Evolutionary conservation across 2,329 filamentous ascomycete species (phyloP).

Genomic region (Ascocoryne sarcoides): DNA sequence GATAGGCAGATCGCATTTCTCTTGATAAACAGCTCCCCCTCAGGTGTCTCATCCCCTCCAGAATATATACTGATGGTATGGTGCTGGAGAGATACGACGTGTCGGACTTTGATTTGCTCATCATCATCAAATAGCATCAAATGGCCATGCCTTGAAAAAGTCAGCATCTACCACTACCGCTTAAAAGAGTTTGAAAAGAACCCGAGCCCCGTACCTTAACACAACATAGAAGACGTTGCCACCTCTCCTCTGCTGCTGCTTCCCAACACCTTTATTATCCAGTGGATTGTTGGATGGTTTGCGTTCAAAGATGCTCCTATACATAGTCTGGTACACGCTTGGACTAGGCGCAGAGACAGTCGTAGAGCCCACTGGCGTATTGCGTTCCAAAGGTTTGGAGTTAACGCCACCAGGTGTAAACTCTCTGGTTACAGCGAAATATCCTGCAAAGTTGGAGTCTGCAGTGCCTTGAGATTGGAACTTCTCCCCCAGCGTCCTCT

Average conservation of each 20-base stretch:
- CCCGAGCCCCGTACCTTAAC: constrained; percentile 70
- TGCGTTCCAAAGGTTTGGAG: constrained; percentile 81
- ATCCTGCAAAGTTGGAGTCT: constrained; percentile 75
- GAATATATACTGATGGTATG: constrained; percentile 80
- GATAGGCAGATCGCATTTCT: constrained; percentile 77
- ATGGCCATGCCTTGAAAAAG: constrained; percentile 86
- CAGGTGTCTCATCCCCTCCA: constrained; percentile 68
- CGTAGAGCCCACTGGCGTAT: constrained; percentile 66
- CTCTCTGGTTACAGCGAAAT: constrained; percentile 91
- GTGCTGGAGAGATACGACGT: constrained; percentile 87
- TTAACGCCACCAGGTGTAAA: constrained; percentile 88
- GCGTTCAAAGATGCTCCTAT: constrained; percentile 87
- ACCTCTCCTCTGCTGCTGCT: constrained; percentile 42
- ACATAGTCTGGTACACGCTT: constrained; percentile 98
- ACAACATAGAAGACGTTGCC: constrained; percentile 93
- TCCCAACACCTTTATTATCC: constrained; percentile 27
- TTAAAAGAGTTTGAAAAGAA: too few species aligned
- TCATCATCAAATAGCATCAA: constrained; percentile 96
- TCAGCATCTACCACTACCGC: too few species aligned
- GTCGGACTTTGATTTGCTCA: constrained; percentile 88
- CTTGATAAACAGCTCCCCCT: constrained; percentile 94
- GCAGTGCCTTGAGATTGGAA: constrained; percentile 49
- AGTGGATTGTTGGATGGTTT: constrained; percentile 40
- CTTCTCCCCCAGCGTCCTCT: constrained; percentile 50
- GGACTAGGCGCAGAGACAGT: constrained; percentile 73